Percentiles rank a stretch among this genome's conserved stretches.
These are phyloP conservation scores for Hortaea werneckii DNA, from an alignment of 2,329 filamentous ascomycete genomes.

Conservation along the genomic window DNA sequence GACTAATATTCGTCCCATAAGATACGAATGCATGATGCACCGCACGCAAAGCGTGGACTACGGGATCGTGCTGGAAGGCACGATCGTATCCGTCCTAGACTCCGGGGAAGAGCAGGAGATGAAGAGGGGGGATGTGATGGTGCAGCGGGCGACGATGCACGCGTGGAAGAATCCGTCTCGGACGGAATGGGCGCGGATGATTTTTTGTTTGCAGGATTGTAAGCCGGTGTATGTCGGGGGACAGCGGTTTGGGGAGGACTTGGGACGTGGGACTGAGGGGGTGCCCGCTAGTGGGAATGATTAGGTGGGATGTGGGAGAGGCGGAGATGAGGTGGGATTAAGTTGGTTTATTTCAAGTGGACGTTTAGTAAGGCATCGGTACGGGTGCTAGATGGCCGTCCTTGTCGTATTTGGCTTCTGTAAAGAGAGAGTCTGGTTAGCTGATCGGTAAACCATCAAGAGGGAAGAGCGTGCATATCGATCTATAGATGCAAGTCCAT, in stretches of 20 bases:
- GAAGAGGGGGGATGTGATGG: slow-evolving; percentile 27
- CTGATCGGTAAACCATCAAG: too few relatives aligned
- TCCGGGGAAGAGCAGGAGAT: slow-evolving; percentile 24
- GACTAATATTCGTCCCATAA: too few relatives aligned
- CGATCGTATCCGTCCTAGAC: slow-evolving; percentile 25
- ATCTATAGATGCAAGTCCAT: too few relatives aligned
- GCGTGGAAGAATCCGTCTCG: slow-evolving; percentile 22
- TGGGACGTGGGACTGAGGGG: slow-evolving; percentile 16
- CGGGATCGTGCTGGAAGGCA: slow-evolving; percentile 28
- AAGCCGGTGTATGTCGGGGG: slow-evolving; percentile 18
- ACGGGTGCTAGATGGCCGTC: slow-evolving; percentile 59
- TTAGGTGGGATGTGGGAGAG: too few relatives aligned
- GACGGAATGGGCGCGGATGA: slow-evolving; percentile 24
- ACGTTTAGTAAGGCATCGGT: slow-evolving; percentile 22
- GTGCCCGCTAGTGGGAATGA: slow-evolving; percentile 9
- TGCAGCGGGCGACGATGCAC: slow-evolving; percentile 30
- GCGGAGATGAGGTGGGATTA: too few relatives aligned
- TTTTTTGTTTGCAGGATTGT: slow-evolving; percentile 22
- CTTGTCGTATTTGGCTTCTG: slow-evolving; percentile 76
- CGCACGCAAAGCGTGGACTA: slow-evolving; percentile 28
- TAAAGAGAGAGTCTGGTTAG: too few relatives aligned
- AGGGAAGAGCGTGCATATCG: too few relatives aligned
- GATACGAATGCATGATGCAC: slow-evolving; percentile 28
- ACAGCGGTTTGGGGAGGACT: slow-evolving; percentile 18
- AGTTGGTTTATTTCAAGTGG: too few relatives aligned